A percentile compares a stretch with the other conserved stretches of the same genome.
Conservation (phyloP, 441 rosid genomes). For the Arabidopsis lyrata region DNA sequence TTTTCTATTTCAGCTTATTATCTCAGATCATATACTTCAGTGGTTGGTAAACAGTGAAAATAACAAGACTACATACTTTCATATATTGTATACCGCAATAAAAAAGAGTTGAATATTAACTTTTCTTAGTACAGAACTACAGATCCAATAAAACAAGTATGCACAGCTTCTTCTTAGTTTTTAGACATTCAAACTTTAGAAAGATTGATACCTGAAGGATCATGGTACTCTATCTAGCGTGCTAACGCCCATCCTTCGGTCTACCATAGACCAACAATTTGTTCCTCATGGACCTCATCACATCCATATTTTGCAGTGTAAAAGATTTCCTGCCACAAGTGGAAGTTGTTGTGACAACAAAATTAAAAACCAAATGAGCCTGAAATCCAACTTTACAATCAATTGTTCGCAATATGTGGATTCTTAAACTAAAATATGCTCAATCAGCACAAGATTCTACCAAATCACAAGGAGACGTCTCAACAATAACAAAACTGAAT, state of each 20-base stretch:
- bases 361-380: not conserved
- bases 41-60: slow-evolving; percentile 25
- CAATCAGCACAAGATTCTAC: slow-evolving; percentile 3
- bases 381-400: not conserved
- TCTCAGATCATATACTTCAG: slow-evolving; percentile 32
- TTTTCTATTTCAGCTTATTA: slow-evolving; percentile 2
- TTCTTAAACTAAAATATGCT: slow-evolving; percentile 13
- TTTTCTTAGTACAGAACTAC: slow-evolving; percentile 5
- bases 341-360: slow-evolving; percentile 25
- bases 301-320: slow-evolving; percentile 3
- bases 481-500: slow-evolving; percentile 1
- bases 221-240: slow-evolving; percentile 11
- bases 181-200: slow-evolving; percentile 10
- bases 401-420: not conserved
- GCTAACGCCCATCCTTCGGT: not conserved
- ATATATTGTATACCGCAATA: slow-evolving; percentile 35
- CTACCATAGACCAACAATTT: slow-evolving; percentile 3
- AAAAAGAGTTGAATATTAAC: slow-evolving; percentile 13
- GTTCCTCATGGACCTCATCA: slow-evolving; percentile 4
- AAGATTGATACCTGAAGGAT: slow-evolving; percentile 37
- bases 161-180: slow-evolving; percentile 18
- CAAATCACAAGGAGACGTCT: not conserved
- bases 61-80: slow-evolving; percentile 14
- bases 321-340: slow-evolving; percentile 23
- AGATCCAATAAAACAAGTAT: slow-evolving; percentile 6